Base-by-base conservation (phyloP, 1,284 basidiomycete species). In the Leucoagaricus sp. region DNA sequence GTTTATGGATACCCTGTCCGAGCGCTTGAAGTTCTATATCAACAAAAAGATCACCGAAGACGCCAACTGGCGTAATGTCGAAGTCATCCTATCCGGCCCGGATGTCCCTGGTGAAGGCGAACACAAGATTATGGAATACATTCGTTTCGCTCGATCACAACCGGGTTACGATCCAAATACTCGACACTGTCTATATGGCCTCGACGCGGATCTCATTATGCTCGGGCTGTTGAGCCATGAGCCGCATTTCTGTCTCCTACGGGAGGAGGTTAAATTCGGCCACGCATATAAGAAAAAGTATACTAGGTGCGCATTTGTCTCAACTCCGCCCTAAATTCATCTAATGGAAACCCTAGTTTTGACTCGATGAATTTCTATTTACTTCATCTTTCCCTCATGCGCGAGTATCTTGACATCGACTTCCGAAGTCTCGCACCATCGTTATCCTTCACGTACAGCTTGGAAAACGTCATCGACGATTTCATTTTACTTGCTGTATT, bases 61-160 rank as follows among this genome's bases (percentile, higher is more conserved):
- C 69, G 86, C 95, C 10, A 88, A 94, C 69, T 99, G 97, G 97
- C 80, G 91, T 59, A 83, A 89, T 57, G 87, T 99, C 45, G 82
- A 94, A 65, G 95, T 99, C 48, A 93, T 99, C 49, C 79, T 99
- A 41, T 97, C 94, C 34, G 97, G 96, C n/a, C 95, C 99, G 71
- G 96, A 99, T 65, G 94, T 97, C 3, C 96, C 96, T 0, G 97
- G 97, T 61, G 97, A 99, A 72, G 97, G 97, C 61, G 97, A 99
- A 72, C 97, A 99, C 83, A 99, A 99, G 81, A 96, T 99, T 65
- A 98, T 99, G 91, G 97, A 99, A 72, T 99, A 96, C 73, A 98
- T 99, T 68, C 90, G 97, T 49, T 78, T 94, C 60, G 87, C 88
- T 58, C 93, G 96, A 66, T 94, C 96, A 26, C 97, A 99, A 72